phyloP scores from a whole-genome alignment of 495 filamentous ascomycete genomes.

The Trichoderma virens region DNA sequence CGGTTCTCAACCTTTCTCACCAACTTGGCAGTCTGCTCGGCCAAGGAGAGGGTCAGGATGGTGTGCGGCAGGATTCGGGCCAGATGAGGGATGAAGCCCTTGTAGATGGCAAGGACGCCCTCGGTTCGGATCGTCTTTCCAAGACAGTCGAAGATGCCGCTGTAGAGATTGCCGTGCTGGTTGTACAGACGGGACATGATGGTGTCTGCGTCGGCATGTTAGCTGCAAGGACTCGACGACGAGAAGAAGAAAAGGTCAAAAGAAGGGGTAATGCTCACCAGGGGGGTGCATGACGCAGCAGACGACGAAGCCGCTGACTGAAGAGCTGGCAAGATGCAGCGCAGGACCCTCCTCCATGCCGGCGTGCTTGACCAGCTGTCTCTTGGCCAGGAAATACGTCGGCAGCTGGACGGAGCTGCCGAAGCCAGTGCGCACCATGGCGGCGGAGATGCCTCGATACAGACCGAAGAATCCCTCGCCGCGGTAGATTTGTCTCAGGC shows the following conservation, averaged over 20 bases:
- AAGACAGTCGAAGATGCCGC: conserved; percentile 84
- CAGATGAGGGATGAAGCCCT: conserved; percentile 93
- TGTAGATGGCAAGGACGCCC: conserved; percentile 90
- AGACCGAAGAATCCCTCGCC: conserved; percentile 72
- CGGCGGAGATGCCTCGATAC: conserved; percentile 83
- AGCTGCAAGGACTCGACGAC: neutral
- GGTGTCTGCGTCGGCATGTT: conserved; percentile 54
- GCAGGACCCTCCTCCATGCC: conserved; percentile 88
- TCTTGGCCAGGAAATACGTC: conserved; percentile 97
- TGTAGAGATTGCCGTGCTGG: conserved; percentile 94
- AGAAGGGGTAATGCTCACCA: conserved; percentile 41
- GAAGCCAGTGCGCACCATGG: conserved; percentile 96
- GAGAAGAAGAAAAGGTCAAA: neutral
- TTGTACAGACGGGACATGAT: conserved; percentile 99
- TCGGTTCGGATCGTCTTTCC: conserved; percentile 87
- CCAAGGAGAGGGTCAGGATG: conserved; percentile 82
- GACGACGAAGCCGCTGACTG: conserved; percentile 89
- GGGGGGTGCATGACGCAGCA: conserved; percentile 98
- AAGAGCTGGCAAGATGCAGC: conserved; percentile 80
- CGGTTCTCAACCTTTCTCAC: conserved; percentile 69
- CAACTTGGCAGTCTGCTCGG: conserved; percentile 94
- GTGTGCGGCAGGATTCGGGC: conserved; percentile 94
- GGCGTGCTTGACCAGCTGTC: conserved; percentile 67
- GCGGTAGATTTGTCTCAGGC: conserved; percentile 66
- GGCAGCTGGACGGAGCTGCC: conserved; percentile 92